These are phyloP conservation scores for Carex sylvatica DNA, from an alignment of 202 grass and related monocot species.

Conservation along the genomic window DNA sequence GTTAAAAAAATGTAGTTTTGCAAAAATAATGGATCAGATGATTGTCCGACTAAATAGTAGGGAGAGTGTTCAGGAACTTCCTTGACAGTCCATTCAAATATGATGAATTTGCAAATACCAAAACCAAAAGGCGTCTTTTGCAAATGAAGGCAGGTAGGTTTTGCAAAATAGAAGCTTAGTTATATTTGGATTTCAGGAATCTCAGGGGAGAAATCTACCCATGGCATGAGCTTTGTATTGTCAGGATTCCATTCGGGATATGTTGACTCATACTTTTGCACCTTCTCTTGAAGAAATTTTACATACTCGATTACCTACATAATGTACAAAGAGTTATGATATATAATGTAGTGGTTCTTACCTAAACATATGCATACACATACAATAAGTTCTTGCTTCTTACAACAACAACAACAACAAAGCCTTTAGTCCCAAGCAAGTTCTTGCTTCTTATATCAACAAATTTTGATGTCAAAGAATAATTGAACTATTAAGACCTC, in stretches of 20 bases:
- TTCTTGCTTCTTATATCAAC: neutral
- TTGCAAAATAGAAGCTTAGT: neutral
- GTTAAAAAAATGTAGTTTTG: neutral
- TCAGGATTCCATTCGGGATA: constrained; percentile 49
- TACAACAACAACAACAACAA: neutral
- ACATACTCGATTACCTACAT: constrained; percentile 58
- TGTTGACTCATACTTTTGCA: constrained; percentile 43
- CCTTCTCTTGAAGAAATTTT: constrained; percentile 69
- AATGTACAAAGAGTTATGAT: neutral
- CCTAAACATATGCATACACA: neutral
- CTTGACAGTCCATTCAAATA: neutral
- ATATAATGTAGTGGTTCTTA: constrained; percentile 2
- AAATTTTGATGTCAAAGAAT: neutral
- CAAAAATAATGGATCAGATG: neutral
- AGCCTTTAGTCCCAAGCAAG: no score
- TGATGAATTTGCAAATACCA: neutral
- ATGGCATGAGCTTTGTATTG: constrained; percentile 47
- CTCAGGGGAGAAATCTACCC: constrained; percentile 42
- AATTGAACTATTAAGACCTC: neutral
- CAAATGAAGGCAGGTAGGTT: neutral
- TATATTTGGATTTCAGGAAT: constrained; percentile 12
- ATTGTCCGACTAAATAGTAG: neutral
- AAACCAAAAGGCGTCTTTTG: neutral
- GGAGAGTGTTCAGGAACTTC: neutral
- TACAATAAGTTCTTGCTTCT: neutral